Base-by-base conservation (phyloP, 352 stramenopile genomes). In the Pythium volutum region DNA sequence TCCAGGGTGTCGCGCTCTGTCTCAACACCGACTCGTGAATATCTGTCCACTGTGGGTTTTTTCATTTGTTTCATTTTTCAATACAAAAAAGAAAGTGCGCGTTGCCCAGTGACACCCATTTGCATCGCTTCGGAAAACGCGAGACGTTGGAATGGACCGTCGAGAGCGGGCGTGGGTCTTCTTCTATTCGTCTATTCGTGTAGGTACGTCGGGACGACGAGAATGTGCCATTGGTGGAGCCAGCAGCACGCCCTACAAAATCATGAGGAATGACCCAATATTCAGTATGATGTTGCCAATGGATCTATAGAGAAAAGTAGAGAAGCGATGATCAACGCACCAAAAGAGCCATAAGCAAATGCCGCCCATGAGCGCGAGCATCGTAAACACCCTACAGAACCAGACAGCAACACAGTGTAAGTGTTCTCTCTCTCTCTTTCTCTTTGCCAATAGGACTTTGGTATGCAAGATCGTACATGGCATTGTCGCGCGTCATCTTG, bases 1-100 rank as follows among this genome's bases (percentile, higher is more conserved):
- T 98, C 22, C 95, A 98, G 71, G 95, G 95, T 26, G 95, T 98
- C 46, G 89, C 92, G 1, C 75, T 98, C 7, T 85, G 67, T 25
- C 81, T 98, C 38, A 98, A 98, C 71, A 97, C 83, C 1, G 89
- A 97, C 61, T 95, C 84, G 27, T 93, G 91, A 38, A 15, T 43
- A 26, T 25, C 20, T 48, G 10, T 15, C 4, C 18, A 25, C n/a
- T n/a, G 46, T 26, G 45, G 7, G 45, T 10, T 14, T 43, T 43
- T 43, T 43, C 36, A 43, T 43, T 38, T 10, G n/a, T 43, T 43
- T 43, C 50, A 43, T 43, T 43, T 22, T 58, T 29, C 29, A 48
- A 25, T 48, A 48, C 11, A 48, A 27, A 48, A 25, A 27, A 14
- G 41, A 18, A 14, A 45, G 38, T 20, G 38, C n/a, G n/a, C n/a